Conservation (phyloP, 805 yeast species). For the Kluyveromyces wickerhamii region DNA sequence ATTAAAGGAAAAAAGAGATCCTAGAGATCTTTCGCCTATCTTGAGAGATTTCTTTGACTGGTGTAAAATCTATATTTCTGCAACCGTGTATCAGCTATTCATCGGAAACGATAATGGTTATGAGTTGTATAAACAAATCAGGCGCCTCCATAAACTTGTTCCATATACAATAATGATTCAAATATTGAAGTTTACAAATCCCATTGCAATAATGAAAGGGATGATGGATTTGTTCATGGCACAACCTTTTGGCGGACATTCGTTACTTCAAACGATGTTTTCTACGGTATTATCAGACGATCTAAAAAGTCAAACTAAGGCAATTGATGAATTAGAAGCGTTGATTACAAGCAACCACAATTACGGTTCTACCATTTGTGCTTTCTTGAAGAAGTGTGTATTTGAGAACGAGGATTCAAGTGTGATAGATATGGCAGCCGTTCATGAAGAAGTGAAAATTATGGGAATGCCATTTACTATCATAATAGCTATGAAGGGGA, state of each 20-base stretch:
- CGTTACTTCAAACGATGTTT: conserved; percentile 67
- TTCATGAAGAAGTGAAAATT: conserved; percentile 28
- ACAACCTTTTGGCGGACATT: conserved; percentile 61
- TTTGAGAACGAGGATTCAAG: conserved; percentile 28
- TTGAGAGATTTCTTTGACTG: conserved; percentile 68
- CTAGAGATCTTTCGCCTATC: conserved; percentile 56
- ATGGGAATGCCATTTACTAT: conserved; percentile 23
- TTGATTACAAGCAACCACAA: conserved; percentile 27
- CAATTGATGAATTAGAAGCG: conserved; percentile 39
- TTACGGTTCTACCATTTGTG: conserved; percentile 20
- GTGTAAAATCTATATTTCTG: conserved; percentile 75
- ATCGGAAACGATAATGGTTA: conserved; percentile 75
- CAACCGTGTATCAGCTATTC: conserved; percentile 73
- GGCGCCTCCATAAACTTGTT: conserved; percentile 63
- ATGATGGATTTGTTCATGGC: conserved; percentile 76
- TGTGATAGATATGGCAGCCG: conserved; percentile 22
- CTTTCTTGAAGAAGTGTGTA: conserved; percentile 27
- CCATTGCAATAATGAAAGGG: conserved; percentile 72
- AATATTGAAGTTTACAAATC: conserved; percentile 76
- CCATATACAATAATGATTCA: conserved; percentile 77
- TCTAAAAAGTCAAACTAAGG: conserved; percentile 50
- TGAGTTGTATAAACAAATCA: conserved; percentile 63
- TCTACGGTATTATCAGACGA: conserved; percentile 70
- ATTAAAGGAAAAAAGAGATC: conserved; percentile 44
- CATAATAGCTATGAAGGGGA: conserved; percentile 20